Evolutionary conservation across 1,284 basidiomycete species (phyloP).

Genomic region (Ceratobasidium sp.): DNA sequence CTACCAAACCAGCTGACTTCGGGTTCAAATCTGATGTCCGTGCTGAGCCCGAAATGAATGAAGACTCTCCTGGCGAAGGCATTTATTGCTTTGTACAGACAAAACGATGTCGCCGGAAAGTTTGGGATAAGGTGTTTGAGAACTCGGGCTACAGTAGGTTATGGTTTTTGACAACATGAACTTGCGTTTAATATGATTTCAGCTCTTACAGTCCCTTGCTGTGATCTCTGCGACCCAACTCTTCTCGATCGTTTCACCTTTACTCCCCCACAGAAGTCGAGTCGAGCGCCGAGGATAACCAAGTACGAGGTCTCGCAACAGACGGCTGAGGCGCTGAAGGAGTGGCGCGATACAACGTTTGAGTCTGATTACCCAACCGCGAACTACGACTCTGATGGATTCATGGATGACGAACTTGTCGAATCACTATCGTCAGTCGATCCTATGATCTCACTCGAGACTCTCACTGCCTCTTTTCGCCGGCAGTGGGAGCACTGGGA

Average conservation of each 20-base stretch:
- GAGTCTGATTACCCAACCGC: not conserved
- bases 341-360: not conserved
- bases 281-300: not conserved
- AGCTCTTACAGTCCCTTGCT: not conserved
- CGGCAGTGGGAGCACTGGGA: not conserved
- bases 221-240: not conserved
- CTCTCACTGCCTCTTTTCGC: not conserved
- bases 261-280: not conserved
- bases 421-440: not conserved
- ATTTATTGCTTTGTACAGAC: conserved; percentile 8
- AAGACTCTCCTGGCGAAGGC: conserved; percentile 1
- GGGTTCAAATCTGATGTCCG: not conserved
- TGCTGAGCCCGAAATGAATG: not conserved
- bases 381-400: not conserved
- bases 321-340: not conserved
- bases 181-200: too few relatives aligned
- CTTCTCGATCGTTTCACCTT: not conserved
- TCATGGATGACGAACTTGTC: not conserved
- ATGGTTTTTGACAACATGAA: too few relatives aligned
- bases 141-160: too few relatives aligned
- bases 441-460: not conserved
- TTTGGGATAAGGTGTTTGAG: not conserved
- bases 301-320: not conserved
- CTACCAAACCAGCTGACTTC: not conserved
- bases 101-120: not conserved